Conservation (phyloP, 108 stramenopile genomes). For the Skeletonema potamos region DNA sequence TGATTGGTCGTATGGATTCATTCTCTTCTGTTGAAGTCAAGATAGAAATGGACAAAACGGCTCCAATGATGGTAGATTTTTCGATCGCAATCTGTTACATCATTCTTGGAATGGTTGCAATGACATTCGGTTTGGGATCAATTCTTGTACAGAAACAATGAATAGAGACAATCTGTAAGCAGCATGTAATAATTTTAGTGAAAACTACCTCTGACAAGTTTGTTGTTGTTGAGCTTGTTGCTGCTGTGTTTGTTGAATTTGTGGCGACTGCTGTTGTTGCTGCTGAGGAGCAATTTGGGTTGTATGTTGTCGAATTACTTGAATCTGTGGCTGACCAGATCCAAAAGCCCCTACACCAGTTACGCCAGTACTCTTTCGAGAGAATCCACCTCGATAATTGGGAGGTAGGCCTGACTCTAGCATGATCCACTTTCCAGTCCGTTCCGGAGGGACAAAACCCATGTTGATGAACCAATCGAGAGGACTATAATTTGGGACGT, state of each 20-base stretch:
- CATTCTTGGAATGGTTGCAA: constrained; percentile 65
- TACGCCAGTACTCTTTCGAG: constrained; percentile 5
- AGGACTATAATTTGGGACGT: constrained; percentile 77
- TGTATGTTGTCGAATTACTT: constrained; percentile 19
- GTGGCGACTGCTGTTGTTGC: neutral
- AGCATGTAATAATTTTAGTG: neutral
- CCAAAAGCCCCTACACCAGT: constrained; percentile 19
- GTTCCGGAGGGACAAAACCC: constrained; percentile 84
- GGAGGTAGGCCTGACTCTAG: constrained; percentile 42
- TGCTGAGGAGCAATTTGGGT: neutral
- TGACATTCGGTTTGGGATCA: constrained; percentile 61
- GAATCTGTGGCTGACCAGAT: constrained; percentile 16
- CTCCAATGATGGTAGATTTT: constrained; percentile 50
- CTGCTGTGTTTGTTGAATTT: neutral
- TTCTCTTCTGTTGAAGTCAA: constrained; percentile 16
- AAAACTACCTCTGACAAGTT: neutral
- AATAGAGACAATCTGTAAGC: neutral
- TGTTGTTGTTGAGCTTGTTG: neutral
- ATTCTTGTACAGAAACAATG: constrained; percentile 17
- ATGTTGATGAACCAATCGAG: constrained; percentile 85
- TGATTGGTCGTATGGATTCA: neutral
- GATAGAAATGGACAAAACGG: constrained; percentile 14
- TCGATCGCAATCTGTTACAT: constrained; percentile 62
- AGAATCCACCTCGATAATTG: constrained; percentile 25
- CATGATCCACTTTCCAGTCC: constrained; percentile 60